Evolutionary conservation across 768 basidiomycete species (phyloP).

Genomic region (Hygrocybe coccinea): DNA sequence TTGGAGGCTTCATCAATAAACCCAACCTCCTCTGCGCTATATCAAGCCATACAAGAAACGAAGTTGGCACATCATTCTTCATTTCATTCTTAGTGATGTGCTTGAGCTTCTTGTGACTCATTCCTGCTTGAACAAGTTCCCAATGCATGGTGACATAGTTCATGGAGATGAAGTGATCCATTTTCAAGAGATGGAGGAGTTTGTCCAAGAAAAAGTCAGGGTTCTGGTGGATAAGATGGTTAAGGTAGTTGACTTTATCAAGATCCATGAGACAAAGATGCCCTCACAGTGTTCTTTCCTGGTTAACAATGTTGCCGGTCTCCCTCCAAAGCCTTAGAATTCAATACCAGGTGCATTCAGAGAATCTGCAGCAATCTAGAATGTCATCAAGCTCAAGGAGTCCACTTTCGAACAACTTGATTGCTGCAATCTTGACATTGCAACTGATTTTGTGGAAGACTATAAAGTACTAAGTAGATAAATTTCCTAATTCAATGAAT

Average conservation of each 20-base stretch:
- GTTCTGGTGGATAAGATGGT: conserved; percentile 12
- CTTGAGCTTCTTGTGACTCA: conserved; percentile 10
- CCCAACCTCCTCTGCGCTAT: conserved; percentile 29
- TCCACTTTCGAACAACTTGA: conserved; percentile 17
- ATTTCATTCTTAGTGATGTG: conserved; percentile 6
- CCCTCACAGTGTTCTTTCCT: not conserved
- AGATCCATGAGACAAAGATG: conserved; percentile 10
- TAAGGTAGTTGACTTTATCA: conserved; percentile 24
- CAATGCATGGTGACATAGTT: conserved; percentile 32
- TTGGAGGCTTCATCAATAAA: conserved; percentile 33
- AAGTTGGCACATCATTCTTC: conserved; percentile 21
- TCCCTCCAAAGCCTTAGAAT: conserved; percentile 16
- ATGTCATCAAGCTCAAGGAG: conserved; percentile 13
- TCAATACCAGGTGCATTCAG: conserved; percentile 19
- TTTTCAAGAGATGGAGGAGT: conserved; percentile 19
- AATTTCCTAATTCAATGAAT: too few species aligned
- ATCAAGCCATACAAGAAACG: conserved; percentile 24
- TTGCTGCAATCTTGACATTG: conserved; percentile 22
- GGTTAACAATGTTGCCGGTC: conserved; percentile 11
- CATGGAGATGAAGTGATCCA: conserved; percentile 29
- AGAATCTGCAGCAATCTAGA: conserved; percentile 12
- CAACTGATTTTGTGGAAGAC: conserved; percentile 9
- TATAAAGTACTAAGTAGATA: too few species aligned
- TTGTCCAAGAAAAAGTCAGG: conserved; percentile 6
- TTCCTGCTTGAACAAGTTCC: conserved; percentile 22